A percentile compares a stretch with the other conserved stretches of the same genome.
phyloP scores from a whole-genome alignment of 441 rosid genomes.

The Hypseocharis bilobata region DNA sequence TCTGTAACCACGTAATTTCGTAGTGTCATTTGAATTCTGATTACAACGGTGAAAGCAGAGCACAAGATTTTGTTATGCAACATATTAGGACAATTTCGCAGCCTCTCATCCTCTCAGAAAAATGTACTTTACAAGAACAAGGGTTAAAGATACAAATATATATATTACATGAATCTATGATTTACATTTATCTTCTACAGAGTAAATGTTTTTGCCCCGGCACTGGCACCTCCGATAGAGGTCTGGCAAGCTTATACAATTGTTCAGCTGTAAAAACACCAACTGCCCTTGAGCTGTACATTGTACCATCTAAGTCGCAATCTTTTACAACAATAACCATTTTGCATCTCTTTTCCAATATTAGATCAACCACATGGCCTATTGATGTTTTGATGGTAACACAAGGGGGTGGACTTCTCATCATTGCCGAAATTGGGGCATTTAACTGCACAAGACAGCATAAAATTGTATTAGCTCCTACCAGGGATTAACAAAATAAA shows the following conservation, averaged over 20 bases:
- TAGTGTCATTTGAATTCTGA: too few species aligned
- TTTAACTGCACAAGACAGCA: slow-evolving; percentile 39
- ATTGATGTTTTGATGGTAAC: slow-evolving; percentile 49
- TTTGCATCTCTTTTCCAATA: slow-evolving; percentile 49
- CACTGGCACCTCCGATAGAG: slow-evolving; percentile 18
- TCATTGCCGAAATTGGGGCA: slow-evolving; percentile 46
- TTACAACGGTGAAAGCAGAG: too few species aligned
- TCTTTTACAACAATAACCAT: slow-evolving; percentile 55
- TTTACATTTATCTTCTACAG: slow-evolving; percentile 19
- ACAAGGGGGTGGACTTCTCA: slow-evolving; percentile 62
- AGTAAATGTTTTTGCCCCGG: slow-evolving; percentile 24
- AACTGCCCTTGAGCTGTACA: slow-evolving; percentile 34
- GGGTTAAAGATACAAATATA: too few species aligned
- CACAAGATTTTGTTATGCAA: too few species aligned
- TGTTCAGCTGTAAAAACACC: slow-evolving; percentile 56
- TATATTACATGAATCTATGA: too few species aligned
- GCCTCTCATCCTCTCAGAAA: too few species aligned
- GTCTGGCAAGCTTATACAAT: slow-evolving; percentile 33
- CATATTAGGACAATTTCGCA: too few species aligned
- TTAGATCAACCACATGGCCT: slow-evolving; percentile 45
- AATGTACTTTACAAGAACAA: too few species aligned
- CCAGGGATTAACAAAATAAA: too few species aligned
- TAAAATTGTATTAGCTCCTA: slow-evolving; percentile 12
- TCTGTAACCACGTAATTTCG: too few species aligned
- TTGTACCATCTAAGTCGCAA: slow-evolving; percentile 25